Conservation (phyloP, 176 grass and related monocot genomes). For the Sorghum bicolor region DNA sequence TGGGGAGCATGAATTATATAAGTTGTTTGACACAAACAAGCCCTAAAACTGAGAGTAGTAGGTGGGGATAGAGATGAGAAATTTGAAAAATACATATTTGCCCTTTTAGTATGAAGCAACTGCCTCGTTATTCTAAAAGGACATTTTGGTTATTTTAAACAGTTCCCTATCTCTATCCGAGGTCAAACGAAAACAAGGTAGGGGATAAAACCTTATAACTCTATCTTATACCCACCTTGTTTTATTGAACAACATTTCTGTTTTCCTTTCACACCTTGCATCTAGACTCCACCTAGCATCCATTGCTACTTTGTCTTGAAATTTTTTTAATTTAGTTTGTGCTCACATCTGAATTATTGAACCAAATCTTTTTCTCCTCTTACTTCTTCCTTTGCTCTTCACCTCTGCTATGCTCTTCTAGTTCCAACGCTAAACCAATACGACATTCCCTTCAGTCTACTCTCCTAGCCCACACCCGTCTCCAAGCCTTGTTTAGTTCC, state of each 20-base stretch:
- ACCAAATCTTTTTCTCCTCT: background rate
- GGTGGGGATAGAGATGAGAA: background rate
- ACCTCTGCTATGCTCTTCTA: rapidly evolving
- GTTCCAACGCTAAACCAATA: background rate
- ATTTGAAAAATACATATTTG: background rate
- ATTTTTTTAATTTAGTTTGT: background rate
- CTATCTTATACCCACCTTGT: no score
- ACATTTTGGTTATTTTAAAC: no score
- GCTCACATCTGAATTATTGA: background rate
- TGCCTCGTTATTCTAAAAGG: background rate
- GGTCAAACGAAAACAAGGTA: no score
- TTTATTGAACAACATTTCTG: background rate
- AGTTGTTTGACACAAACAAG: no score
- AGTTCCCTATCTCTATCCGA: no score
- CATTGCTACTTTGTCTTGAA: background rate
- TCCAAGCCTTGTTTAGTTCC: no score
- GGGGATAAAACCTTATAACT: no score
- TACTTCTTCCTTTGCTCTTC: no score
- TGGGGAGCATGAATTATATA: no score
- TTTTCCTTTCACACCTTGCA: background rate
- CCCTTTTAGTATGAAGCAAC: background rate
- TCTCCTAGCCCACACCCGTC: background rate
- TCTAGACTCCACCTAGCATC: background rate
- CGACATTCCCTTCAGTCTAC: background rate
- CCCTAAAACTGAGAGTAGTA: background rate